phyloP scores from a whole-genome alignment of 805 yeast genomes.

The Candida awuae region DNA sequence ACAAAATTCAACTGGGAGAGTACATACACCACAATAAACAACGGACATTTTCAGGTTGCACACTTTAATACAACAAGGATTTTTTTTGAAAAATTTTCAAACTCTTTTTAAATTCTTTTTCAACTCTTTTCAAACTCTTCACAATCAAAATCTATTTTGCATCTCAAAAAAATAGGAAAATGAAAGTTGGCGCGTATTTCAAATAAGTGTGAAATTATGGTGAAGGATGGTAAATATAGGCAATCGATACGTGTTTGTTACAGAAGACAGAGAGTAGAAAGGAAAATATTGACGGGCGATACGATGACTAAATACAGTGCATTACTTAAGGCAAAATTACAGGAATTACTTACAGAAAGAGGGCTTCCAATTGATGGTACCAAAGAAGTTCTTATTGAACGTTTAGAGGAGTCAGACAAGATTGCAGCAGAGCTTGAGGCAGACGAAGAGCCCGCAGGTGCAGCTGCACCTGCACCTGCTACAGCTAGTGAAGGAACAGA shows the following conservation, averaged over 20 bases:
- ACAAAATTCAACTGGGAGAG: constrained; percentile 86
- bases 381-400: constrained; percentile 65
- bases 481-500: constrained; percentile 15
- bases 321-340: constrained; percentile 78
- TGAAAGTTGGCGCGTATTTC: too few relatives aligned
- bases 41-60: constrained; percentile 26
- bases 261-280: not conserved
- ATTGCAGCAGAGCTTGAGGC: constrained; percentile 25
- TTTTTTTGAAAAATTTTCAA: not conserved
- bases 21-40: constrained; percentile 69
- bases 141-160: too few relatives aligned
- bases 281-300: not conserved
- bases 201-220: too few relatives aligned
- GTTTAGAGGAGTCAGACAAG: constrained; percentile 53
- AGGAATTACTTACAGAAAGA: constrained; percentile 60
- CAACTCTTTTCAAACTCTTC: too few relatives aligned
- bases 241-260: too few relatives aligned
- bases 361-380: constrained; percentile 68
- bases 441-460: constrained; percentile 12
- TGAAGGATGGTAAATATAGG: too few relatives aligned
- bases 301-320: constrained; percentile 48
- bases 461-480: constrained; percentile 12
- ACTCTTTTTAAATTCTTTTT: too few relatives aligned
- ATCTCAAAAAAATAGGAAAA: too few relatives aligned
- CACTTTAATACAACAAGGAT: not conserved